These are phyloP conservation scores for Oryza punctata DNA, from an alignment of 176 grass and related monocot species.

Conservation along the genomic window DNA sequence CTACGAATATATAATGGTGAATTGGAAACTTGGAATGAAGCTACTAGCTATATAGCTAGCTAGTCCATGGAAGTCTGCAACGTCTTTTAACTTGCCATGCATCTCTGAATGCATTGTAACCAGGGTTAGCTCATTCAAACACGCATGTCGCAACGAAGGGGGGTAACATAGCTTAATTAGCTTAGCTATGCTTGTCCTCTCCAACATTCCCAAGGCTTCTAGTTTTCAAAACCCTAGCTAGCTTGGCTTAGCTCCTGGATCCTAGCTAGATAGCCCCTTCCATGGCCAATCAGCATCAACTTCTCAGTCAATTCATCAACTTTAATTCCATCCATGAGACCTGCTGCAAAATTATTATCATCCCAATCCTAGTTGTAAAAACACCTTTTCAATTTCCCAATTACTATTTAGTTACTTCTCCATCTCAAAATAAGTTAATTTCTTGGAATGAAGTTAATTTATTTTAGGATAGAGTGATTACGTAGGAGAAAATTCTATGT, in stretches of 20 bases:
- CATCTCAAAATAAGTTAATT: too few species aligned
- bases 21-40: too few species aligned
- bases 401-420: too few species aligned
- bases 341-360: too few species aligned
- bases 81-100: conserved; percentile 3
- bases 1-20: too few species aligned
- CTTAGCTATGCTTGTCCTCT: background rate
- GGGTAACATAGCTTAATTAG: background rate
- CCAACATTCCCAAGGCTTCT: conserved; percentile 41
- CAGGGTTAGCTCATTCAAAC: background rate
- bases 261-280: too few species aligned
- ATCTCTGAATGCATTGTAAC: background rate
- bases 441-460: too few species aligned
- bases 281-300: conserved; percentile 8
- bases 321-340: background rate
- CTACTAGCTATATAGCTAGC: too few species aligned
- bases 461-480: too few species aligned
- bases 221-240: conserved; percentile 26
- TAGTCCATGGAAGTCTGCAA: conserved; percentile 2
- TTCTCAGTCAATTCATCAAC: background rate
- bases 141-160: background rate
- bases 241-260: background rate
- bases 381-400: too few species aligned
- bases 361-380: too few species aligned
- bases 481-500: too few species aligned